These are phyloP conservation scores for Apophysomyces sp. DNA, from an alignment of 371 early-diverging fungal genomes.

Conservation along the genomic window DNA sequence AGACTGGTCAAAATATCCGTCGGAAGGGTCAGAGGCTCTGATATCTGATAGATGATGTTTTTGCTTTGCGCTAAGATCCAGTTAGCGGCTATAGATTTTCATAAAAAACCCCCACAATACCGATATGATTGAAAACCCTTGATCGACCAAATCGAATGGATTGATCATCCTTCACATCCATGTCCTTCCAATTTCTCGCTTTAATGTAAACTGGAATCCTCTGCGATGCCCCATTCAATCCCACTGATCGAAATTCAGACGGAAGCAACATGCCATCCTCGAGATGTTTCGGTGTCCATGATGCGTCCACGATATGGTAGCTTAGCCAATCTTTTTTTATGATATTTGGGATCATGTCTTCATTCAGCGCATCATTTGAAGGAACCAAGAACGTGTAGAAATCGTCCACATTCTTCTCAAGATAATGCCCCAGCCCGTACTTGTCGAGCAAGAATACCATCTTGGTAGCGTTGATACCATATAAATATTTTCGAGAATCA, in stretches of 20 bases:
- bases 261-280: conserved; percentile 37
- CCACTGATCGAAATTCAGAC: conserved; percentile 26
- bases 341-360: conserved; percentile 18
- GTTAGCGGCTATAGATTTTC: neutral
- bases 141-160: conserved; percentile 32
- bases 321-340: conserved; percentile 29
- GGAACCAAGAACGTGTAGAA: conserved; percentile 51
- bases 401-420: conserved; percentile 22
- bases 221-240: neutral
- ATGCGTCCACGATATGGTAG: conserved; percentile 51
- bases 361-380: conserved; percentile 28
- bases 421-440: conserved; percentile 31
- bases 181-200: too few relatives aligned
- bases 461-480: conserved; percentile 48
- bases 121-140: neutral
- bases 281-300: conserved; percentile 31
- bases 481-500: conserved; percentile 13
- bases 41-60: conserved; percentile 36
- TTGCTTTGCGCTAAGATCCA: neutral
- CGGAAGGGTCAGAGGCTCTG: conserved; percentile 37
- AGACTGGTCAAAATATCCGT: conserved; percentile 31
- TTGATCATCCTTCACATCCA: neutral
- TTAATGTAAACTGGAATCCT: neutral
- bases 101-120: neutral
- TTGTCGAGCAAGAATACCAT: conserved; percentile 45